phyloP scores from a whole-genome alignment of 495 filamentous ascomycete genomes.

The Lasiosphaeris hirsuta region DNA sequence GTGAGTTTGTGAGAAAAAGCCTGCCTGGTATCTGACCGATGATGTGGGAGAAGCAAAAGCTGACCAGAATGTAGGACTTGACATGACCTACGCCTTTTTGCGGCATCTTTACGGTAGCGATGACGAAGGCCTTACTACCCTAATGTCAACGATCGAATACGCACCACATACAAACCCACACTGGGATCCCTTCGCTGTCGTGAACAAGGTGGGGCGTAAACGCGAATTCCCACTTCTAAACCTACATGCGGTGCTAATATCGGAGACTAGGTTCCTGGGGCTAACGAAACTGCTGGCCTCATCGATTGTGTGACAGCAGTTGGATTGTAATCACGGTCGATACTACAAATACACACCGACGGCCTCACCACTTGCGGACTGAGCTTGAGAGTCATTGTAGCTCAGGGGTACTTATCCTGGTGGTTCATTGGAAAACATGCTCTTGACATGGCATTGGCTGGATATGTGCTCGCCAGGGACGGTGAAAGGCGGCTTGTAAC shows the following conservation, averaged over 20 bases:
- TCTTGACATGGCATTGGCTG: no score
- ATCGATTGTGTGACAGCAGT: not conserved
- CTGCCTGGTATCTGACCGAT: no score
- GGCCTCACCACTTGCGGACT: no score
- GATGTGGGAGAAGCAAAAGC: conserved; percentile 20
- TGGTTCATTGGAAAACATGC: no score
- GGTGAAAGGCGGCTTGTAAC: no score
- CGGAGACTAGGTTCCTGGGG: conserved; percentile 3
- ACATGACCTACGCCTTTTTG: conserved; percentile 56
- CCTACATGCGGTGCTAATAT: not conserved
- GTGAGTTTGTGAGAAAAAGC: no score
- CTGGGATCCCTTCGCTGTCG: conserved; percentile 36
- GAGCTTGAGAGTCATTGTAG: no score
- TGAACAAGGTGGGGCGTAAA: conserved; percentile 9
- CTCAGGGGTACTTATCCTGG: no score
- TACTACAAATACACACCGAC: no score
- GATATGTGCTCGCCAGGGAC: no score
- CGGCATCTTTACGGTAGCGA: conserved; percentile 41
- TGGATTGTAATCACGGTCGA: not conserved
- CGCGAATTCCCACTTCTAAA: not conserved
- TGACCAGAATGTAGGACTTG: conserved; percentile 63
- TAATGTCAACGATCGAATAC: conserved; percentile 31
- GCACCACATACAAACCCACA: conserved; percentile 29
- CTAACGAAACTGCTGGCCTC: not conserved
- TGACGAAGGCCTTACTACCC: conserved; percentile 4